phyloP scores from a whole-genome alignment of 1,139 yeast species.

The Williopsis jadinii region DNA sequence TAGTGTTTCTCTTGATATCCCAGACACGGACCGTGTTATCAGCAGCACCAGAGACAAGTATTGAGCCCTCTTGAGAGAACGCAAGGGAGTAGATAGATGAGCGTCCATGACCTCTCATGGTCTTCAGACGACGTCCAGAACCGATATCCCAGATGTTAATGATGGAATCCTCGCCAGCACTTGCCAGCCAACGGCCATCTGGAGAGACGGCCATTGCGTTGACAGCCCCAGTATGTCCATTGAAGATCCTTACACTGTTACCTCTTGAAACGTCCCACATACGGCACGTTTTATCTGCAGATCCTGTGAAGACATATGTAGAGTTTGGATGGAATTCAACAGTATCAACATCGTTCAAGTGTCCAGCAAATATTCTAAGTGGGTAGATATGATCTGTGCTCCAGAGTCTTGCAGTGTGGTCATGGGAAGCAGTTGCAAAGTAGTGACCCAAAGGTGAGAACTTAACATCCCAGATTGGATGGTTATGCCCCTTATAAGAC shows the following conservation, averaged over 20 bases:
- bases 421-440: constrained; percentile 96
- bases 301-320: constrained; percentile 88
- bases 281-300: constrained; percentile 89
- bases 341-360: constrained; percentile 91
- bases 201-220: constrained; percentile 87
- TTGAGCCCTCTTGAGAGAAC: constrained; percentile 83
- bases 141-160: constrained; percentile 95
- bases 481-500: constrained; percentile 92
- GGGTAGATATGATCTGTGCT: constrained; percentile 98
- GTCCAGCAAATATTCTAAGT: constrained; percentile 93
- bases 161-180: constrained; percentile 90
- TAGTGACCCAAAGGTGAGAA: constrained; percentile 95
- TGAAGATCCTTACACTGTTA: constrained; percentile 83
- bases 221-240: constrained; percentile 89
- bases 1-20: constrained; percentile 86
- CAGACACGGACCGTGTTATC: constrained; percentile 92
- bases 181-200: constrained; percentile 93
- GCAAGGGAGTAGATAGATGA: constrained; percentile 79
- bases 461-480: constrained; percentile 96
- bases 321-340: constrained; percentile 96
- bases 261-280: constrained; percentile 98
- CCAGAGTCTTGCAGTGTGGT: constrained; percentile 97
- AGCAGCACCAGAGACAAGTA: constrained; percentile 87
- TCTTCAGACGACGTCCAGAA: constrained; percentile 76
- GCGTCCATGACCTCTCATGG: constrained; percentile 87